Evolutionary conservation across 2,329 filamentous ascomycete species (phyloP).

Genomic region (Pseudogymnoascus verrucosus): DNA sequence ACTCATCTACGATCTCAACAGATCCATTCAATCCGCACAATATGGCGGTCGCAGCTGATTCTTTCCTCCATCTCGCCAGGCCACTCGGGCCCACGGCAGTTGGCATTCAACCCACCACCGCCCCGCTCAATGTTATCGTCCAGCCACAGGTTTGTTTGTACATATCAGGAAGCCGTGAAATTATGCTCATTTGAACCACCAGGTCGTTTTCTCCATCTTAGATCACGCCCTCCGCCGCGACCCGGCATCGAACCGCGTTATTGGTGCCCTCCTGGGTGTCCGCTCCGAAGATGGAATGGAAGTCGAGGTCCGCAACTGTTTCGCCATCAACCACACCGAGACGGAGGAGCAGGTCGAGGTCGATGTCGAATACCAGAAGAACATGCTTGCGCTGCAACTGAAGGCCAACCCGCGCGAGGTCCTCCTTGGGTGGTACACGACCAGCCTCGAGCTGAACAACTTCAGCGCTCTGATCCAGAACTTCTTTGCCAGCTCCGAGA

Average conservation of each 20-base stretch:
- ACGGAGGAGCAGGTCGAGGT: conserved; percentile 98
- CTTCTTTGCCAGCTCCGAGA: conserved; percentile 95
- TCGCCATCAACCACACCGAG: conserved; percentile 97
- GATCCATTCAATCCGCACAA: conserved; percentile 37
- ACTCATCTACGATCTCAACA: conserved; percentile 9
- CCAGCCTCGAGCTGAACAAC: conserved; percentile 91
- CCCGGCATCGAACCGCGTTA: conserved; percentile 87
- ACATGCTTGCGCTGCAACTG: conserved; percentile 92
- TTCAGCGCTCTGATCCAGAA: conserved; percentile 99
- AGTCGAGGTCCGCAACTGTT: conserved; percentile 91
- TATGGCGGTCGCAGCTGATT: conserved; percentile 71
- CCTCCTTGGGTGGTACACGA: conserved; percentile 97
- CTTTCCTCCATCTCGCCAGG: conserved; percentile 90
- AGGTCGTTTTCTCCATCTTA: conserved; percentile 69
- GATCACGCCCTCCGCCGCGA: conserved; percentile 88
- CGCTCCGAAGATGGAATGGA: conserved; percentile 95
- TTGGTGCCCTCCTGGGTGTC: conserved; percentile 87
- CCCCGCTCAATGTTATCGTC: conserved; percentile 87
- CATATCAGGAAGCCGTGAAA: conserved; percentile 6
- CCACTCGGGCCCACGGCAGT: conserved; percentile 77
- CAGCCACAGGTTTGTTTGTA: conserved; percentile 73
- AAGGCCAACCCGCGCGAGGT: conserved; percentile 91
- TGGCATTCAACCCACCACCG: conserved; percentile 75
- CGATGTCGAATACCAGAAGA: conserved; percentile 99
- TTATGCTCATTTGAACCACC: conserved; percentile 25